Conservation (phyloP, 257 asterid genomes). For the Plantago major region DNA sequence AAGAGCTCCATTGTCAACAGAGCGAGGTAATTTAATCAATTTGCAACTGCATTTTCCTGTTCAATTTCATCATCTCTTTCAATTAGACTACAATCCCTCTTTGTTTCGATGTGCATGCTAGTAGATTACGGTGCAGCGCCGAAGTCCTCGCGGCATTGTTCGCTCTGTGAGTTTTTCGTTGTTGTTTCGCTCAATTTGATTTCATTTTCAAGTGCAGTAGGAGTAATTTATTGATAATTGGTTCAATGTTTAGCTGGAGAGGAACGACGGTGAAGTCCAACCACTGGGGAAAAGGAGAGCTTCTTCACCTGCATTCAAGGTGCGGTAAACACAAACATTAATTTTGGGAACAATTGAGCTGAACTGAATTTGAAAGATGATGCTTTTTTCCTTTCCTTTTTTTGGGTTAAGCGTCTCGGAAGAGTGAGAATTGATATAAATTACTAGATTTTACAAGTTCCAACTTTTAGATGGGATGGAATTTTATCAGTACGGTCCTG, state of each 20-base stretch:
- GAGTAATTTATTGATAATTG: background rate
- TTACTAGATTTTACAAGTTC: background rate
- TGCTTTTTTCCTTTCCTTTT: too few species aligned
- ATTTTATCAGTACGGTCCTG: too few species aligned
- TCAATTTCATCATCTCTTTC: background rate
- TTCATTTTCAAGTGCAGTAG: background rate
- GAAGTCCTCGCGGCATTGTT: slow-evolving; percentile 81
- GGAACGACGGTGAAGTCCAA: slow-evolving; percentile 74
- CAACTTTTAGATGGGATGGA: too few species aligned
- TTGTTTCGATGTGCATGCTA: background rate
- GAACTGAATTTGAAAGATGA: background rate
- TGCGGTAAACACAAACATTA: slow-evolving; percentile 8
- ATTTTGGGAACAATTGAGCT: too few species aligned
- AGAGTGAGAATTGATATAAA: too few species aligned
- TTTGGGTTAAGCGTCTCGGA: too few species aligned
- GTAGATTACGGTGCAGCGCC: slow-evolving; percentile 88
- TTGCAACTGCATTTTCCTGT: too few species aligned
- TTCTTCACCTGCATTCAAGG: slow-evolving; percentile 95
- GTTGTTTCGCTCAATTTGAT: background rate
- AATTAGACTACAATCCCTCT: background rate
- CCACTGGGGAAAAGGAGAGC: slow-evolving; percentile 84
- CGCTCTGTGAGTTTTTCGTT: slow-evolving; percentile 49
- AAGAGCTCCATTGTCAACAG: slow-evolving; percentile 84
- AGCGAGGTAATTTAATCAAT: slow-evolving; percentile 50
- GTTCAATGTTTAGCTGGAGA: slow-evolving; percentile 54